These are phyloP conservation scores for Leccinum solheimii DNA, from an alignment of 1,284 basidiomycete species.

Conservation along the genomic window DNA sequence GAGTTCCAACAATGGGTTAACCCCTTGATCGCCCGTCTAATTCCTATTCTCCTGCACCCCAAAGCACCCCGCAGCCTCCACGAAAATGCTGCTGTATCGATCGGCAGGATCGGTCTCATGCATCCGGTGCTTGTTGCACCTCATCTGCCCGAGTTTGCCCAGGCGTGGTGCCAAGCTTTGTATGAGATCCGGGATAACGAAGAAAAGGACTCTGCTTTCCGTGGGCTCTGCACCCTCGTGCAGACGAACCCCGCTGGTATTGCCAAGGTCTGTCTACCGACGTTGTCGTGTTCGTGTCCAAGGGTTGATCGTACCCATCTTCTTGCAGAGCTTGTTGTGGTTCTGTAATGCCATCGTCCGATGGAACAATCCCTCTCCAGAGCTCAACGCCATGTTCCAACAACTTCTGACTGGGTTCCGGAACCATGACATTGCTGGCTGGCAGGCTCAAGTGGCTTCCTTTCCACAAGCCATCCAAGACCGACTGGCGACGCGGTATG, in stretches of 20 bases:
- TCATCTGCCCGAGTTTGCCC: conserved; percentile 87
- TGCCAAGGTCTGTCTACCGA: conserved; percentile 61
- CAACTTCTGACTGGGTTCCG: conserved; percentile 83
- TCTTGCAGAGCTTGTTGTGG: conserved; percentile 78
- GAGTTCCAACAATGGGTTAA: conserved; percentile 90
- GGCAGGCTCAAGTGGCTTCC: conserved; percentile 71
- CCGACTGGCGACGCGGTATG: conserved; percentile 72
- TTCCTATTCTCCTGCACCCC: conserved; percentile 89
- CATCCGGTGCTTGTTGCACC: conserved; percentile 89
- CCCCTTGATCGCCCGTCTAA: conserved; percentile 83
- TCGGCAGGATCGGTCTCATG: conserved; percentile 93
- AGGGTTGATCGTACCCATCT: conserved; percentile 10
- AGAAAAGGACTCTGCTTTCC: conserved; percentile 99
- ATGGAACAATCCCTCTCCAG: conserved; percentile 87
- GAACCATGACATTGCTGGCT: conserved; percentile 76
- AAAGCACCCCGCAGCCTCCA: conserved; percentile 93
- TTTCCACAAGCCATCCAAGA: conserved; percentile 82
- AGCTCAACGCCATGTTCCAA: conserved; percentile 90
- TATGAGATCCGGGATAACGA: conserved; percentile 99
- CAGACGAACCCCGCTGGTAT: conserved; percentile 92
- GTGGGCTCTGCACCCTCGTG: conserved; percentile 95
- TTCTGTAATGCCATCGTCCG: conserved; percentile 97
- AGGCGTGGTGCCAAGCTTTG: conserved; percentile 95
- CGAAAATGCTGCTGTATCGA: conserved; percentile 99
- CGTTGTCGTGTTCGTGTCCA: neutral